Percentiles rank a stretch among this genome's conserved stretches.
Evolutionary conservation across 805 yeast species (phyloP).

Genomic region (Teunomyces lycoperdinae): DNA sequence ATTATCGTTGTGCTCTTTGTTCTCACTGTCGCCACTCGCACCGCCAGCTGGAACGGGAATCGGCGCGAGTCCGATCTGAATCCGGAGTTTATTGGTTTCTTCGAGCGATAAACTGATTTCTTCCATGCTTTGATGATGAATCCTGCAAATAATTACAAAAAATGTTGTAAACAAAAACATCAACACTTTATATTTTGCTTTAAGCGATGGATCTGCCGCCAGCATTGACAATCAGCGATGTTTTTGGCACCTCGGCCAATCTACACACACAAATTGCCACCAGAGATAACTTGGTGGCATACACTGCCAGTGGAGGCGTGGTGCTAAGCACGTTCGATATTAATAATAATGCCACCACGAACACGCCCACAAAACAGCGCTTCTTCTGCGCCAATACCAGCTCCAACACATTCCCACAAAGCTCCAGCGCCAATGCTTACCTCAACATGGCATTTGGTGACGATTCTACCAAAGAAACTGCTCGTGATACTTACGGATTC

Average conservation of each 20-base stretch:
- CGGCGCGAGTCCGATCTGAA: constrained; percentile 30
- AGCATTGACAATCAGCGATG: constrained; percentile 11
- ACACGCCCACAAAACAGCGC: constrained; percentile 33
- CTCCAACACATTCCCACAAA: background rate
- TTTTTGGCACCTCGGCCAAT: constrained; percentile 48
- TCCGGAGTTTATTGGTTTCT: constrained; percentile 44
- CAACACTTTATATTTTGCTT: background rate
- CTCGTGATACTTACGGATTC: constrained; percentile 36
- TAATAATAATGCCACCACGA: constrained; percentile 8
- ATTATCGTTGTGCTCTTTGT: too few relatives aligned
- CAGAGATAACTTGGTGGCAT: constrained; percentile 44
- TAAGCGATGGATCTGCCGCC: background rate
- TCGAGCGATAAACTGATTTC: constrained; percentile 29
- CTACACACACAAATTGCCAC: constrained; percentile 39
- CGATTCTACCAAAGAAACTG: constrained; percentile 6
- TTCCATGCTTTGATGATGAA: background rate
- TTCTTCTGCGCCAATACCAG: constrained; percentile 50
- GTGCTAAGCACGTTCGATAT: constrained; percentile 43
- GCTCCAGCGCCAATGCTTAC: constrained; percentile 25
- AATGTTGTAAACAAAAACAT: background rate
- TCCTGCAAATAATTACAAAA: constrained; percentile 4
- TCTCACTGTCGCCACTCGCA: too few relatives aligned
- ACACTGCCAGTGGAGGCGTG: constrained; percentile 60
- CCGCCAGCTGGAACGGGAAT: background rate
- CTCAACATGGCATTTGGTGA: constrained; percentile 21